phyloP scores from a whole-genome alignment of 345 rosid species.

The Punica granatum region DNA sequence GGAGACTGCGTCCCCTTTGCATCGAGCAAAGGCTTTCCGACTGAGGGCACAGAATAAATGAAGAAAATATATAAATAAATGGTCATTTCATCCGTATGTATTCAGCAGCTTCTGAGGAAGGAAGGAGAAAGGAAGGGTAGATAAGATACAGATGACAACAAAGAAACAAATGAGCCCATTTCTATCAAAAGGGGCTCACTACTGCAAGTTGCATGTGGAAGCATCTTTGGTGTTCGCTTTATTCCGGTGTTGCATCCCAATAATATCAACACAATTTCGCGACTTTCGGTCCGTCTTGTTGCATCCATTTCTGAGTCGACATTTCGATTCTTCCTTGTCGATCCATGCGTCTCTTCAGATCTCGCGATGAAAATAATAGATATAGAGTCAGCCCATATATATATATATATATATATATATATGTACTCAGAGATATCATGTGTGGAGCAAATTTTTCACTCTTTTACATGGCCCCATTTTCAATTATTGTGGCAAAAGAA shows the following conservation, averaged over 20 bases:
- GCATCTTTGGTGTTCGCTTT: slow-evolving; percentile 19
- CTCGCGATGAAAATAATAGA: background rate
- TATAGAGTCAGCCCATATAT: background rate
- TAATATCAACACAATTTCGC: background rate
- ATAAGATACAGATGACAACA: background rate
- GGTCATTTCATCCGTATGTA: background rate
- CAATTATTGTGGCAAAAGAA: no score
- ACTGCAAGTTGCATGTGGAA: slow-evolving; percentile 31
- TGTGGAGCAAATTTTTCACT: no score
- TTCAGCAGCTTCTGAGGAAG: background rate
- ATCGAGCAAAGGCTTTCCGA: background rate
- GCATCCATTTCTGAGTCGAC: slow-evolving; percentile 11
- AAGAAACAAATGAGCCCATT: background rate
- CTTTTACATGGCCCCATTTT: no score
- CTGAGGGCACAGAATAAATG: background rate
- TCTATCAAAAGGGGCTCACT: slow-evolving; percentile 7
- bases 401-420: no score
- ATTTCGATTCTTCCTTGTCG: slow-evolving; percentile 26
- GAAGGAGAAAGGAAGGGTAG: background rate
- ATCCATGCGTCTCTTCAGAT: background rate
- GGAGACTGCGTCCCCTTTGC: background rate
- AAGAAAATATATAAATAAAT: background rate
- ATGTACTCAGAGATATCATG: no score
- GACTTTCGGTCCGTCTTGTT: slow-evolving; percentile 11
- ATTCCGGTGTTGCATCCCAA: slow-evolving; percentile 20